Evolutionary conservation across 1,284 basidiomycete species (phyloP).

Genomic region (Sanghuangporus sanghuang): DNA sequence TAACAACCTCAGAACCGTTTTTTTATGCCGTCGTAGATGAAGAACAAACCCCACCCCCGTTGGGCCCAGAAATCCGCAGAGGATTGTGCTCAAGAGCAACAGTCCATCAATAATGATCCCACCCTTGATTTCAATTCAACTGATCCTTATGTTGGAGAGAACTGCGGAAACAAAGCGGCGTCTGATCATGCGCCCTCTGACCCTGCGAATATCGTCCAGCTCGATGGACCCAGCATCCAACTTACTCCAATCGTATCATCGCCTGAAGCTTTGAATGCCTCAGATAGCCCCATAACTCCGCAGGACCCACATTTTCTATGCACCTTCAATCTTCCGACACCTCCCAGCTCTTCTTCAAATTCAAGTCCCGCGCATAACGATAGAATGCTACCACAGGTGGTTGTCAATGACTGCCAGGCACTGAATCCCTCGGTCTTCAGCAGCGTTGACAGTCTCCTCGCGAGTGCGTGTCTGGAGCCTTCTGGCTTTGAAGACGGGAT

Average conservation of each 20-base stretch:
- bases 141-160: background rate
- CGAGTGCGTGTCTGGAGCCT: conserved; percentile 2
- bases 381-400: background rate
- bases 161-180: background rate
- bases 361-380: conserved; percentile 6
- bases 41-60: conserved; percentile 68
- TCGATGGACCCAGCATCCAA: conserved; percentile 3
- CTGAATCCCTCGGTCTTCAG: conserved; percentile 3
- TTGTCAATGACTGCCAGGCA: background rate
- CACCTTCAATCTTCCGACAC: conserved; percentile 10
- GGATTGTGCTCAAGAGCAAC: conserved; percentile 23
- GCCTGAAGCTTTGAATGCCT: background rate
- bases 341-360: conserved; percentile 9
- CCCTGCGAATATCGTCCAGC: background rate
- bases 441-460: conserved; percentile 8
- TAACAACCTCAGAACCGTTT: conserved; percentile 8
- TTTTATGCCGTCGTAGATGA: conserved; percentile 37
- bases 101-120: background rate
- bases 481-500: conserved; percentile 12
- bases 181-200: background rate
- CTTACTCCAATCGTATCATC: conserved; percentile 5
- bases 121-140: background rate
- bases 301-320: conserved; percentile 12
- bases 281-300: conserved; percentile 10
- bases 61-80: conserved; percentile 39